Evolutionary conservation across 148 eudicot genomes (phyloP).

Genomic region (Oxyria digyna): DNA sequence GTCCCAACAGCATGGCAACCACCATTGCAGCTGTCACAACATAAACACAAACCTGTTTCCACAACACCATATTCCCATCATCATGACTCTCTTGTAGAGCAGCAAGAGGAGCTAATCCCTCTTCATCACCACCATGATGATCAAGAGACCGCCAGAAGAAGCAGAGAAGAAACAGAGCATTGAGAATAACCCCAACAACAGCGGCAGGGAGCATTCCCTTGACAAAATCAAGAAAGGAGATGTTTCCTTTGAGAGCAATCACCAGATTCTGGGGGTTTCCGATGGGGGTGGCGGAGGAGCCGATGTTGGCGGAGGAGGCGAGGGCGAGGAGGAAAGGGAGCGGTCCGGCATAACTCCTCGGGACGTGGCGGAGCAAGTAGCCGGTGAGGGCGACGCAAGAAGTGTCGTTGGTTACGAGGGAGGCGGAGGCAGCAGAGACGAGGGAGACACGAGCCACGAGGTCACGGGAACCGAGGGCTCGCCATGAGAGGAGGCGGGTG

Average conservation of each 20-base stretch:
- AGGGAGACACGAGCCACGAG: constrained; percentile 43
- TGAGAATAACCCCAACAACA: constrained; percentile 43
- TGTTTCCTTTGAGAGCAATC: constrained; percentile 32
- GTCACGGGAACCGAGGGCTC: constrained; percentile 46
- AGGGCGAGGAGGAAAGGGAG: constrained; percentile 62
- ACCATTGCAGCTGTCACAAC: constrained; percentile 51
- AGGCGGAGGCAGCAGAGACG: constrained; percentile 54
- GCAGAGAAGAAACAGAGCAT: constrained; percentile 33
- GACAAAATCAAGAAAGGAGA: constrained; percentile 31
- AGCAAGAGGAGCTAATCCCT: background rate
- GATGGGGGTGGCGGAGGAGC: constrained; percentile 58
- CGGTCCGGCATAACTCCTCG: constrained; percentile 23
- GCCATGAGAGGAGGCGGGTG: constrained; percentile 46
- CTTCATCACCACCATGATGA: background rate
- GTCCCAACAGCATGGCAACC: constrained; percentile 39
- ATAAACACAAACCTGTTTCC: constrained; percentile 60
- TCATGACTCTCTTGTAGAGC: constrained; percentile 14
- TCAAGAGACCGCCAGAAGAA: constrained; percentile 40
- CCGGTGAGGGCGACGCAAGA: constrained; percentile 58
- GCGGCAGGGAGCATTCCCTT: constrained; percentile 28
- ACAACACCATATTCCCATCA: constrained; percentile 18
- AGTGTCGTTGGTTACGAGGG: constrained; percentile 63
- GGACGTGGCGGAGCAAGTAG: constrained; percentile 40
- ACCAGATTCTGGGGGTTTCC: constrained; percentile 41
- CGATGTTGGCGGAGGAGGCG: constrained; percentile 67